These are phyloP conservation scores for Citrus sinensis DNA, from an alignment of 345 rosid genomes.

Conservation along the genomic window DNA sequence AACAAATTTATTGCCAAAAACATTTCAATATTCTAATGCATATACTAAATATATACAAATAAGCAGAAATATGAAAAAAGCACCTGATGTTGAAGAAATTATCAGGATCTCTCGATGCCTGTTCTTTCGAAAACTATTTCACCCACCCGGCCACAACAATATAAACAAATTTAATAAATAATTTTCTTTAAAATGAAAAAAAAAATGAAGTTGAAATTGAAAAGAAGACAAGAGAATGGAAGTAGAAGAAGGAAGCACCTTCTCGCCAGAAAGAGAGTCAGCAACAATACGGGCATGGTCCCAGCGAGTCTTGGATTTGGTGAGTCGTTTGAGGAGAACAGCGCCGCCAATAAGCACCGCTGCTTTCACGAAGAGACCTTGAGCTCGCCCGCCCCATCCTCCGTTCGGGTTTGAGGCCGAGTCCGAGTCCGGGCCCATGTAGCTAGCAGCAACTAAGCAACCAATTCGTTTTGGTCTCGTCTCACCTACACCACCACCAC, in stretches of 20 bases:
- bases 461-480: too few relatives aligned
- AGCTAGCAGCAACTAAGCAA: not conserved
- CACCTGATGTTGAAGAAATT: slow-evolving; percentile 91
- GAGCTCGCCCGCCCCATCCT: slow-evolving; percentile 55
- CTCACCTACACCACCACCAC: not conserved
- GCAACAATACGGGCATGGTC: slow-evolving; percentile 79
- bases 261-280: slow-evolving; percentile 77
- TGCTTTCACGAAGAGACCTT: slow-evolving; percentile 65
- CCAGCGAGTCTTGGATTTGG: slow-evolving; percentile 91
- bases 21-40: not conserved
- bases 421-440: slow-evolving; percentile 32
- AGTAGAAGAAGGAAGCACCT: slow-evolving; percentile 33
- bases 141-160: not conserved
- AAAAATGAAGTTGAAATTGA: not conserved
- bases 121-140: slow-evolving; percentile 76
- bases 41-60: not conserved
- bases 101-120: slow-evolving; percentile 84
- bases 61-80: not conserved
- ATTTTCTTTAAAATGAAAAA: not conserved
- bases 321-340: slow-evolving; percentile 71
- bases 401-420: slow-evolving; percentile 52
- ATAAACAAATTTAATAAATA: not conserved
- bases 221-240: not conserved
- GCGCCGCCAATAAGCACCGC: slow-evolving; percentile 78
- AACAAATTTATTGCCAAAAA: not conserved